phyloP scores from a whole-genome alignment of 805 yeast species.

The Suhomyces sp. region DNA sequence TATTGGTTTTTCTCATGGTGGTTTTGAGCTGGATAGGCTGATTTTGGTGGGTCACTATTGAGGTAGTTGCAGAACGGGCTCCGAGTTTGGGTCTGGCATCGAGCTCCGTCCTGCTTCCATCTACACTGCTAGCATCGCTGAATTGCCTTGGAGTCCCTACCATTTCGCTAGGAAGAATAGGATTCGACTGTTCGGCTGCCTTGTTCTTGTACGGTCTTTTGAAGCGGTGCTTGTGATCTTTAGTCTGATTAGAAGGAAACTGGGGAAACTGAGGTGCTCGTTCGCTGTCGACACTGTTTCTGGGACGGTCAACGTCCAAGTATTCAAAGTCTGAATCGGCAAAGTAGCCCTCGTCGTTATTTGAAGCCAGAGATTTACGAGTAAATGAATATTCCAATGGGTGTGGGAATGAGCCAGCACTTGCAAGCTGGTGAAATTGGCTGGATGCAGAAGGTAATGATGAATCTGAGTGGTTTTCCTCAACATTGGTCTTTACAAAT shows the following conservation, averaged over 20 bases:
- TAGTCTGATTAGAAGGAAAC: slow-evolving; percentile 27
- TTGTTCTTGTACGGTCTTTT: slow-evolving; percentile 17
- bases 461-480: not conserved
- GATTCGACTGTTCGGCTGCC: not conserved
- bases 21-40: slow-evolving; percentile 43
- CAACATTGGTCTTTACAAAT: slow-evolving; percentile 1
- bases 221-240: slow-evolving; percentile 17
- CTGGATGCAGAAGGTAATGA: not conserved
- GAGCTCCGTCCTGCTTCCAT: not conserved
- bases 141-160: not conserved
- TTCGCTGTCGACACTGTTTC: slow-evolving; percentile 2
- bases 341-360: slow-evolving; percentile 7
- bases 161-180: not conserved
- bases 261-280: slow-evolving; percentile 23
- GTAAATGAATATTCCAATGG: slow-evolving; percentile 1
- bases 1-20: slow-evolving; percentile 48
- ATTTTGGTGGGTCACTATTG: slow-evolving; percentile 1
- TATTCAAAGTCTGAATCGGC: slow-evolving; percentile 5
- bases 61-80: not conserved
- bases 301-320: not conserved
- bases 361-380: slow-evolving; percentile 10
- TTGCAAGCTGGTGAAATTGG: not conserved
- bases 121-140: not conserved
- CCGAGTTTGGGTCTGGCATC: not conserved
- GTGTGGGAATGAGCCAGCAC: not conserved